Conservation (phyloP, 2,329 filamentous ascomycete species). For the Aureobasidium zeae region DNA sequence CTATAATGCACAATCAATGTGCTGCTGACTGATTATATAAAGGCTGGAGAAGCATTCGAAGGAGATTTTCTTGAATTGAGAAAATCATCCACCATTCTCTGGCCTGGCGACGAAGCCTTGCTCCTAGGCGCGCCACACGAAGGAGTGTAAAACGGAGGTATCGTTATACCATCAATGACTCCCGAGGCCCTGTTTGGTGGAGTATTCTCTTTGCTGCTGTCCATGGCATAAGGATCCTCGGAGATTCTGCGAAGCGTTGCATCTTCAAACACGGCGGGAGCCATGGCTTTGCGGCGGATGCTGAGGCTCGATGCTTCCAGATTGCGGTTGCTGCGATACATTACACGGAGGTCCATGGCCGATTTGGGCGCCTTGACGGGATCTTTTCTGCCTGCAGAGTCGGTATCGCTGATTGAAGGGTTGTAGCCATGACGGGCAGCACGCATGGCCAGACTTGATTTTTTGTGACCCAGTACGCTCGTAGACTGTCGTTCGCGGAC, state of each 20-base stretch:
- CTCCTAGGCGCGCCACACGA: constrained; percentile 11
- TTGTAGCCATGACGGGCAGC: constrained; percentile 6
- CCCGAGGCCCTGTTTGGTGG: constrained; percentile 14
- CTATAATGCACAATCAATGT: constrained; percentile 10
- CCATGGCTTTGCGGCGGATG: constrained; percentile 16
- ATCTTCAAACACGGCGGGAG: constrained; percentile 23
- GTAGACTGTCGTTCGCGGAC: constrained; percentile 3
- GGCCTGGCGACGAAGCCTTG: constrained; percentile 16
- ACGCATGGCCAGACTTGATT: not conserved
- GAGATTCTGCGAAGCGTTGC: constrained; percentile 26
- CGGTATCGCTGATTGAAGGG: not conserved
- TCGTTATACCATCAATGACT: constrained; percentile 9
- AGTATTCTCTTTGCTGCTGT: not conserved
- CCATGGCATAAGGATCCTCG: constrained; percentile 27
- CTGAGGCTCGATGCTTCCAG: constrained; percentile 15
- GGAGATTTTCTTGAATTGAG: constrained; percentile 10
- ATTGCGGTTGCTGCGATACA: constrained; percentile 22
- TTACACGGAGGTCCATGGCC: constrained; percentile 28
- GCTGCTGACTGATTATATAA: constrained; percentile 12
- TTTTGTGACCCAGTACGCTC: not conserved
- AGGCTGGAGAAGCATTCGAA: constrained; percentile 3
- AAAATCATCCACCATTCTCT: constrained; percentile 18
- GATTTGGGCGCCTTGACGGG: constrained; percentile 21
- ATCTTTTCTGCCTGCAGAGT: constrained; percentile 7
- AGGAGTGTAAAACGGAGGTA: constrained; percentile 16